These are phyloP conservation scores for Aspergillus sp. DNA, from an alignment of 2,329 filamentous ascomycete genomes.

Conservation along the genomic window DNA sequence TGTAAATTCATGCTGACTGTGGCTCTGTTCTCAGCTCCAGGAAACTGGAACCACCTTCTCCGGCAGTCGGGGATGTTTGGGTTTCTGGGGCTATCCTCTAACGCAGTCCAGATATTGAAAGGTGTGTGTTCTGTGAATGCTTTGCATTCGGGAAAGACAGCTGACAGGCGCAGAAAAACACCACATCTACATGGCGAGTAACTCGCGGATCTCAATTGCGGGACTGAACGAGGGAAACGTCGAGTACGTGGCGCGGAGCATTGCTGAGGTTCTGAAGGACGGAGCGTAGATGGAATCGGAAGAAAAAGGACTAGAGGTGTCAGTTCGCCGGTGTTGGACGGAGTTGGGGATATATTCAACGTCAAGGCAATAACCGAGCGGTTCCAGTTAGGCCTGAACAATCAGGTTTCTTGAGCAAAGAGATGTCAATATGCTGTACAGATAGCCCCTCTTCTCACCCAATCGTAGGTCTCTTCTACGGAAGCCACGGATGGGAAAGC, in stretches of 20 bases:
- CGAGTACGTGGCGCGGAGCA: constrained; percentile 27
- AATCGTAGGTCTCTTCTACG: constrained; percentile 6
- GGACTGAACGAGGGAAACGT: constrained; percentile 67
- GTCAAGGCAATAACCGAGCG: no score
- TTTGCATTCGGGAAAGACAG: no score
- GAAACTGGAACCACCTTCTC: constrained; percentile 56
- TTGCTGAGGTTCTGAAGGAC: constrained; percentile 16
- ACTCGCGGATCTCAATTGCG: constrained; percentile 93
- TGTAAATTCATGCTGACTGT: constrained; percentile 32
- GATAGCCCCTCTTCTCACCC: constrained; percentile 2
- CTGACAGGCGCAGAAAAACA: constrained; percentile 31
- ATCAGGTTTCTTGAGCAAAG: constrained; percentile 5
- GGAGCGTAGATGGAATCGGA: background rate
- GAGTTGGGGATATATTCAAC: no score
- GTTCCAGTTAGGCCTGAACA: no score
- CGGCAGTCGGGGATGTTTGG: constrained; percentile 99
- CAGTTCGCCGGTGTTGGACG: no score
- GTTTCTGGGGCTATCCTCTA: constrained; percentile 57
- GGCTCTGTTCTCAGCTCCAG: constrained; percentile 79
- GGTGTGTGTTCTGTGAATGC: constrained; percentile 11
- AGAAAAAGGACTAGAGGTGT: no score
- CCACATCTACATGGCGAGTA: constrained; percentile 62
- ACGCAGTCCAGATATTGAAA: constrained; percentile 42
- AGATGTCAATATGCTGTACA: constrained; percentile 7
- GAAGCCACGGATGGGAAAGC: constrained; percentile 13